A percentile compares a stretch with the other conserved stretches of the same genome.
Conservation (phyloP, 495 filamentous ascomycete genomes). For the Neurospora pannonica region DNA sequence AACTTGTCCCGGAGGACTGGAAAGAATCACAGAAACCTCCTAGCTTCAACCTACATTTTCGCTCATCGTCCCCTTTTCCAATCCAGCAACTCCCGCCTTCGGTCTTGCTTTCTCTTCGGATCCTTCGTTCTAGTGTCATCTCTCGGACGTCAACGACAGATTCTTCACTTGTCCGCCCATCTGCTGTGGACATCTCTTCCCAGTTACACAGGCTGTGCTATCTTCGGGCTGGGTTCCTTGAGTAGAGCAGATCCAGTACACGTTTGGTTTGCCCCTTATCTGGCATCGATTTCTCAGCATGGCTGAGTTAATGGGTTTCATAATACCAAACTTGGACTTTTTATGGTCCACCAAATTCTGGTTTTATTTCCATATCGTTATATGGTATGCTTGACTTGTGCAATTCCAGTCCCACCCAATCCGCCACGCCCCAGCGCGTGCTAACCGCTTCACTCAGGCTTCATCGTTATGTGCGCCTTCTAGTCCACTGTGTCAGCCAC, state of each 20-base stretch:
- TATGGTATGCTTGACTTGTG: slow-evolving; percentile 30
- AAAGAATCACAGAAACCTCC: neutral
- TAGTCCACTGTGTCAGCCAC: slow-evolving; percentile 43
- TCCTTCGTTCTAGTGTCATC: neutral
- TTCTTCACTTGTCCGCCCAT: neutral
- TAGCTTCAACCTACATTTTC: neutral
- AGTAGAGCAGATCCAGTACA: neutral
- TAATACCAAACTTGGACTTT: slow-evolving; percentile 28
- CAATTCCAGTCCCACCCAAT: neutral
- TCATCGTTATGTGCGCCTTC: slow-evolving; percentile 43
- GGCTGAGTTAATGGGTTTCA: slow-evolving; percentile 24
- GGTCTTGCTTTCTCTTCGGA: neutral
- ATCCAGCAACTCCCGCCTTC: neutral
- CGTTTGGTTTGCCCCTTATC: neutral
- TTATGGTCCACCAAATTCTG: slow-evolving; percentile 28
- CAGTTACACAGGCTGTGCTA: neutral
- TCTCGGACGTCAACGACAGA: neutral
- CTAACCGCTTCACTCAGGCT: slow-evolving; percentile 26
- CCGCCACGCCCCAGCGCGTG: neutral
- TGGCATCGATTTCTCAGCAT: slow-evolving; percentile 11
- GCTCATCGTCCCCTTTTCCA: neutral
- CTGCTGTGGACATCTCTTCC: neutral
- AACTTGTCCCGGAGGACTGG: neutral
- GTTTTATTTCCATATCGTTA: slow-evolving; percentile 25
- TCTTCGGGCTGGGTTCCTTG: slow-evolving; percentile 3